Evolutionary conservation across 768 basidiomycete genomes (phyloP).

Genomic region (Trametes cubensis): DNA sequence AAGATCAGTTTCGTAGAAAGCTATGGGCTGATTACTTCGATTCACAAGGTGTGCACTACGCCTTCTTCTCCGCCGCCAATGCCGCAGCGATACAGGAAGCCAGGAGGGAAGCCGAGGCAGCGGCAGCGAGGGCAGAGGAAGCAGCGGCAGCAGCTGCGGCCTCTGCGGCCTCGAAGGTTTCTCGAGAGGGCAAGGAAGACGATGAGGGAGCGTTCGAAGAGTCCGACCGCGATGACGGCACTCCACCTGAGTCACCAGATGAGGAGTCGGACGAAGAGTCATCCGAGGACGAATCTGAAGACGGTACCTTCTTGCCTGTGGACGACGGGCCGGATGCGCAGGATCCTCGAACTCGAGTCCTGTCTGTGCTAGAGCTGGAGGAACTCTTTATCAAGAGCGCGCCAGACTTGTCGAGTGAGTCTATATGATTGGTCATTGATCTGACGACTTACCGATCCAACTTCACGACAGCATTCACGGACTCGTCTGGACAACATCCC

Average conservation of each 20-base stretch:
- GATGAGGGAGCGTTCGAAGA: conserved; percentile 37
- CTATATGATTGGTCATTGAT: neutral
- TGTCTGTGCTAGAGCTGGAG: conserved; percentile 88
- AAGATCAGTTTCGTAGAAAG: conserved; percentile 45
- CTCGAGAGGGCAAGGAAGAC: conserved; percentile 24
- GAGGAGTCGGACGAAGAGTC: conserved; percentile 37
- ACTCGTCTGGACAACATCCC: conserved; percentile 57
- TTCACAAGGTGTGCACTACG: conserved; percentile 69
- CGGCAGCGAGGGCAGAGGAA: conserved; percentile 34
- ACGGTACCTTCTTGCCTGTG: conserved; percentile 49
- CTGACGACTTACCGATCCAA: neutral
- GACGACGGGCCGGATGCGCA: conserved; percentile 57
- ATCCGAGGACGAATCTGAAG: conserved; percentile 30
- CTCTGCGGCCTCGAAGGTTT: conserved; percentile 15
- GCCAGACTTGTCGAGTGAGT: conserved; percentile 68
- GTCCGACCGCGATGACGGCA: conserved; percentile 23
- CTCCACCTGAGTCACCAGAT: conserved; percentile 30
- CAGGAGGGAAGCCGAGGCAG: conserved; percentile 49
- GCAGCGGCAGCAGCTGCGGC: conserved; percentile 33
- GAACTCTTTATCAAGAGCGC: conserved; percentile 73
- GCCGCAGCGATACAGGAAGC: conserved; percentile 83
- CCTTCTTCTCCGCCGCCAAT: conserved; percentile 92
- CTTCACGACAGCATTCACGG: conserved; percentile 54
- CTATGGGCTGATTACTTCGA: conserved; percentile 95
- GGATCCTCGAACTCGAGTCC: conserved; percentile 73